These are phyloP conservation scores for Colletotrichum noveboracense DNA, from an alignment of 2,329 filamentous ascomycete species.

Conservation along the genomic window DNA sequence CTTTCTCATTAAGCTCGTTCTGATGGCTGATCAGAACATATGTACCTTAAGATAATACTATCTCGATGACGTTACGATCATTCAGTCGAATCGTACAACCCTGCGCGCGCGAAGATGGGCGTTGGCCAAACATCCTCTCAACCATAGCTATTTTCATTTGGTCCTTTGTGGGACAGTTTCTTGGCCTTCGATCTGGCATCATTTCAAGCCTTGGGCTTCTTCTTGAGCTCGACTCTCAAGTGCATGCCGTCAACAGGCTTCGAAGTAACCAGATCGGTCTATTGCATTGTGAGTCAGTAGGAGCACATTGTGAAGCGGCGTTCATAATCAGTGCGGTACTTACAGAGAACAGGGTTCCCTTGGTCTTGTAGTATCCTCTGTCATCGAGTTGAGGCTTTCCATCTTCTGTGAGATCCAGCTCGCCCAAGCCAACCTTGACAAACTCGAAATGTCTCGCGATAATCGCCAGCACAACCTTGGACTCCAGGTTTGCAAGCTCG, in stretches of 20 bases:
- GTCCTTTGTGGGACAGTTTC: neutral
- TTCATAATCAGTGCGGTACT: neutral
- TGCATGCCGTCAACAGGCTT: conserved; percentile 17
- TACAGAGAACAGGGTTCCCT: conserved; percentile 8
- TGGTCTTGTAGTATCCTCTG: conserved; percentile 16
- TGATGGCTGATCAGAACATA: neutral
- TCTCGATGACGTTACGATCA: neutral
- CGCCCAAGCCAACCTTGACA: conserved; percentile 14
- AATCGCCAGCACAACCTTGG: neutral
- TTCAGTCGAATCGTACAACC: neutral
- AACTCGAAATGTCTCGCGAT: conserved; percentile 11
- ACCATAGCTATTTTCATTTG: neutral
- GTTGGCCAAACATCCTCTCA: neutral
- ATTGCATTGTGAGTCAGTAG: neutral
- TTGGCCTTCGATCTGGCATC: neutral
- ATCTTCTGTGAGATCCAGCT: conserved; percentile 7
- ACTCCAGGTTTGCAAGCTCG: conserved; percentile 9
- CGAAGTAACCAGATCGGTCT: conserved; percentile 12
- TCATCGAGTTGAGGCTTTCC: neutral
- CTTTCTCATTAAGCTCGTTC: neutral
- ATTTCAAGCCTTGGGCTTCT: neutral
- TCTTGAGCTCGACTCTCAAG: conserved; percentile 2
- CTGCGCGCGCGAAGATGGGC: neutral
- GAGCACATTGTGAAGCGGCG: neutral
- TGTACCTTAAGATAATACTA: neutral